Conservation (phyloP, 176 grass and related monocot species). For the Echinochloa phyllopogon region DNA sequence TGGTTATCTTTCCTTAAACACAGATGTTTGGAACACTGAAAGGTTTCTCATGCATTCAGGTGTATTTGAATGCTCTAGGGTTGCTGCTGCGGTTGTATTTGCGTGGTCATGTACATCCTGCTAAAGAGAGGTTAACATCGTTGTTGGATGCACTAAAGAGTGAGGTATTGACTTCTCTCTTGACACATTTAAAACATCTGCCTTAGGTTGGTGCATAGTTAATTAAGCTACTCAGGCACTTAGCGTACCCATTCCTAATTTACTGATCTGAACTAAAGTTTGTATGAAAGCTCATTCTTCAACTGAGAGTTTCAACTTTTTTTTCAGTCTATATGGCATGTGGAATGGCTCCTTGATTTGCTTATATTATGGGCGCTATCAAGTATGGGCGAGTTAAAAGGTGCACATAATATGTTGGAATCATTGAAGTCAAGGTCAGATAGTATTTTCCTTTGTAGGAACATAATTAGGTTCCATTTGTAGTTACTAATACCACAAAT, state of each 20-base stretch:
- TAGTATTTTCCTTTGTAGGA: conserved; percentile 8
- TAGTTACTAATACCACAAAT: conserved; percentile 8
- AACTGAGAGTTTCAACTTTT: conserved; percentile 35
- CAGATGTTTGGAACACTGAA: conserved; percentile 35
- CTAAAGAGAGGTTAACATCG: conserved; percentile 50
- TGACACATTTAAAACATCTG: neutral
- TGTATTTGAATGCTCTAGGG: conserved; percentile 79
- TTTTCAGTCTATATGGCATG: conserved; percentile 61
- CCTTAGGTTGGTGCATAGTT: neutral
- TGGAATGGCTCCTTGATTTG: conserved; percentile 78
- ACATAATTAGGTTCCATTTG: neutral
- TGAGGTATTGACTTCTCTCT: conserved; percentile 37
- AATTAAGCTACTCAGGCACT: neutral
- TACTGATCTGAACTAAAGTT: neutral
- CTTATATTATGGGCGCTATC: conserved; percentile 67
- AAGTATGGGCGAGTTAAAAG: conserved; percentile 49
- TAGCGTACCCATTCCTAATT: neutral
- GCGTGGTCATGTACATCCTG: conserved; percentile 43
- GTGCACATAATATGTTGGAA: conserved; percentile 59
- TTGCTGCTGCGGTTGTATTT: conserved; percentile 68
- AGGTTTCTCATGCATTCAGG: conserved; percentile 64
- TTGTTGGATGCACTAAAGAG: conserved; percentile 56
- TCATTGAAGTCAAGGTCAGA: conserved; percentile 68
- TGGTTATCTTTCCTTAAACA: conserved; percentile 14
- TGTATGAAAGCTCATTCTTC: conserved; percentile 28